Base-by-base conservation (phyloP, 169 alveolate species). In the Eimeria zaria region DNA sequence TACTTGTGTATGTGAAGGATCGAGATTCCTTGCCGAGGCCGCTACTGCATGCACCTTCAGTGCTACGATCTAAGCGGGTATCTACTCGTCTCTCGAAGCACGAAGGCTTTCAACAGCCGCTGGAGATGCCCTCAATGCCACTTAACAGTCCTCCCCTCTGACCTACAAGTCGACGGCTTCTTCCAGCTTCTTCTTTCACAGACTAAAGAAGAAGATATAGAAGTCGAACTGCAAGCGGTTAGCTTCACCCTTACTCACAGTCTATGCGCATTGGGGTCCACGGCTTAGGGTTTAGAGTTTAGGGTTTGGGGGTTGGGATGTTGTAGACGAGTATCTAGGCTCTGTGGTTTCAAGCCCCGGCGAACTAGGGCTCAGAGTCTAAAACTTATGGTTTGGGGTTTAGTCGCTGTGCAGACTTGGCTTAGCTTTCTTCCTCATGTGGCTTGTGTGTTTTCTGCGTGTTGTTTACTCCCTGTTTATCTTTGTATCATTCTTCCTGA, bases 111-210 rank as follows among this genome's bases (percentile, higher is more conserved):
- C 97, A 98, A 98, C 95, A 98, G 97, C 74, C 96, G 99, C 83
- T 99, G 99, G 99, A 97, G 97, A 89, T 99, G 99, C 95, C 99
- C 99, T 33, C 98, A 98, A 9, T 99, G 99, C 74, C 98, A 97
- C n/a, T 92, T 98, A 39, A 97, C 95, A 33, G 98, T 98, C 22
- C 97, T 99, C 83, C 99, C 99, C 33, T 95, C 95, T 64, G 98
- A 98, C 97, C 78, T 98, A 55, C 98, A 98, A n/a, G 96, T 98
- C 2, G 99, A 98, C 76, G 97, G 97, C 76, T 98, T 97, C 84
- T 98, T 98, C 44, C 97, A 97, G 80, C 95, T 95, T 46, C 87
- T 98, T 39, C 76, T 98, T 46, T 14, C 80, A 5, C 60, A 53
- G 46, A 89, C 97, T 12, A 69, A 36, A 27, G 97, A 95, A 60